A percentile compares a stretch with the other conserved stretches of the same genome.
Conservation (phyloP, 805 yeast species). For the Kluyveromyces dobzhanskii region DNA sequence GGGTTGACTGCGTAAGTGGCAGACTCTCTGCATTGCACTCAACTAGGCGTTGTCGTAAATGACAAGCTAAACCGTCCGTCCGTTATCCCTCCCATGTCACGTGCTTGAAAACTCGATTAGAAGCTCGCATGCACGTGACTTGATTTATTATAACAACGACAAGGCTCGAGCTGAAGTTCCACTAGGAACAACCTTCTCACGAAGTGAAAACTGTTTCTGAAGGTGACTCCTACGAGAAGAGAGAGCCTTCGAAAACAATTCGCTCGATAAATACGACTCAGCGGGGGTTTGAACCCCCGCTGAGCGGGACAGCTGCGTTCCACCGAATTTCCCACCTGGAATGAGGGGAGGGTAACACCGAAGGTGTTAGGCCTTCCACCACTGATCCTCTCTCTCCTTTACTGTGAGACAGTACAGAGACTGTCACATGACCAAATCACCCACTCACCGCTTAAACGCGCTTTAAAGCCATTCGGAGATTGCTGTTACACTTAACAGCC, state of each 20-base stretch:
- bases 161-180: conserved; percentile 8
- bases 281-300: not conserved
- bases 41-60: conserved; percentile 21
- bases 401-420: too few species aligned
- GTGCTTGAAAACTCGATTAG: too few species aligned
- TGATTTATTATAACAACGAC: conserved; percentile 28
- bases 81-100: conserved; percentile 26
- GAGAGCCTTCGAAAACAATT: not conserved
- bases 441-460: too few species aligned
- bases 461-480: too few species aligned
- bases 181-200: conserved; percentile 6
- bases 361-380: too few species aligned
- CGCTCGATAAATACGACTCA: not conserved
- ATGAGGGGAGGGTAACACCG: too few species aligned
- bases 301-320: conserved; percentile 19
- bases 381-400: too few species aligned
- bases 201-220: conserved; percentile 1
- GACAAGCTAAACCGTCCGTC: conserved; percentile 25
- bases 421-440: too few species aligned
- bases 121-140: too few species aligned
- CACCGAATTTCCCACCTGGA: conserved; percentile 35
- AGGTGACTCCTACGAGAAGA: not conserved
- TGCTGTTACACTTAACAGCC: too few species aligned
- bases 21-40: conserved; percentile 32
- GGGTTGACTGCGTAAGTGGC: conserved; percentile 20